Base-by-base conservation (phyloP, 176 grass and related monocot species). In the Typha latifolia region DNA sequence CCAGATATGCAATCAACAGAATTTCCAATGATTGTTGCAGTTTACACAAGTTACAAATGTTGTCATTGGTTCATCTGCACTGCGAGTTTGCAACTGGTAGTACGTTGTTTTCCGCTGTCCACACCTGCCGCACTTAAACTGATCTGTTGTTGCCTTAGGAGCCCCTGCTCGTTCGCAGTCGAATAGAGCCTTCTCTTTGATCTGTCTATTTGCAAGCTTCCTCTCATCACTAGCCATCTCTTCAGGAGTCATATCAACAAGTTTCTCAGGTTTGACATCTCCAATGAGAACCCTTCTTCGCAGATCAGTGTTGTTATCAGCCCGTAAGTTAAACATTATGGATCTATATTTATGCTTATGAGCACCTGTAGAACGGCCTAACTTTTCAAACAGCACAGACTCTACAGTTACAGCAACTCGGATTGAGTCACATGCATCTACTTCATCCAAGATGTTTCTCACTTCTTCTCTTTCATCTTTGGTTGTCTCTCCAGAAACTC, bases 1-100 rank as follows among this genome's bases (percentile, higher is more conserved):
- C 49, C 18, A 66, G 27, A 49, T 0, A 15, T 2, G 20, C 48
- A 68, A 63, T 90, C 65, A 95, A 56, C 90, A 95, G 72, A 95
- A 95, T 67, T 95, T 95, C 90, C 90, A 90, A 61, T 80, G 90
- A 72, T 95, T 95, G 73, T 95, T 90, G 80, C 90, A 95, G 67
- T 90, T 95, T 29, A 90, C 90, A 4, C 90, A 95, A 11, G 90
- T 95, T 23, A 95, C 90, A 5, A 95, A 95, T 15, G 90, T 95
- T 18, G 90, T 95, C 90, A 90, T 95, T 0, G 90, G 86, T 63
- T 95, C 90, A 68, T 95, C 90, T 0, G 90, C 90, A 74, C 90
- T 95, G 66, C 90, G 82, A 14, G 90, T 95, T 71, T 95, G 90
- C 23, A 95, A 72, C 43, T 95, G 90, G 68, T 86, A 82, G 75